These are phyloP conservation scores for Cyberlindnera lachancei DNA, from an alignment of 805 yeast genomes.

Conservation along the genomic window DNA sequence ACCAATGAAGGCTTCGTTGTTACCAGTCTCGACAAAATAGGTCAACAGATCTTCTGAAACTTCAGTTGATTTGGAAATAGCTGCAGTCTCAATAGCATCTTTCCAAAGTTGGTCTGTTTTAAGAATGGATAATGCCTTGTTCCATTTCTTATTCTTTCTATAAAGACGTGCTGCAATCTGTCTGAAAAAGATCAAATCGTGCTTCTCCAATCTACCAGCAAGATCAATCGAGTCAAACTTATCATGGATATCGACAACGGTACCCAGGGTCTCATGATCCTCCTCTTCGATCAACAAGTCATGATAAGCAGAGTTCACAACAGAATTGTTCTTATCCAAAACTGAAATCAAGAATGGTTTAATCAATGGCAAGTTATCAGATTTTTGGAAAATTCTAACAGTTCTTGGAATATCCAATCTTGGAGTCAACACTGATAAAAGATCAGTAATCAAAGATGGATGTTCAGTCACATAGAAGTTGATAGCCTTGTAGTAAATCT, in stretches of 20 bases:
- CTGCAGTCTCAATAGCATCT: constrained; percentile 89
- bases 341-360: constrained; percentile 93
- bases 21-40: constrained; percentile 94
- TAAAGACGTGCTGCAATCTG: constrained; percentile 92
- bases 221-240: constrained; percentile 87
- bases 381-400: constrained; percentile 87
- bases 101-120: constrained; percentile 93
- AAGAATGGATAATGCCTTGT: constrained; percentile 77
- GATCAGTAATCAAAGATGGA: constrained; percentile 83
- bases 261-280: constrained; percentile 83
- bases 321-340: constrained; percentile 79
- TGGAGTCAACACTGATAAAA: constrained; percentile 75
- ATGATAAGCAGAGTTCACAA: constrained; percentile 93
- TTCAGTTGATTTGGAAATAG: constrained; percentile 67
- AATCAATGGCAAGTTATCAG: constrained; percentile 93
- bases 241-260: constrained; percentile 83
- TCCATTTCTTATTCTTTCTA: constrained; percentile 91
- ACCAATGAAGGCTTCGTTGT: constrained; percentile 91
- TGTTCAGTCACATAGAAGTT: constrained; percentile 89
- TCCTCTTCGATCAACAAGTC: constrained; percentile 93
- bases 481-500: constrained; percentile 94
- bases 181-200: constrained; percentile 85
- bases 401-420: constrained; percentile 93
- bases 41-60: constrained; percentile 83
- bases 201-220: constrained; percentile 90